Conservation (phyloP, 352 stramenopile species). For the Pythium volutum region DNA sequence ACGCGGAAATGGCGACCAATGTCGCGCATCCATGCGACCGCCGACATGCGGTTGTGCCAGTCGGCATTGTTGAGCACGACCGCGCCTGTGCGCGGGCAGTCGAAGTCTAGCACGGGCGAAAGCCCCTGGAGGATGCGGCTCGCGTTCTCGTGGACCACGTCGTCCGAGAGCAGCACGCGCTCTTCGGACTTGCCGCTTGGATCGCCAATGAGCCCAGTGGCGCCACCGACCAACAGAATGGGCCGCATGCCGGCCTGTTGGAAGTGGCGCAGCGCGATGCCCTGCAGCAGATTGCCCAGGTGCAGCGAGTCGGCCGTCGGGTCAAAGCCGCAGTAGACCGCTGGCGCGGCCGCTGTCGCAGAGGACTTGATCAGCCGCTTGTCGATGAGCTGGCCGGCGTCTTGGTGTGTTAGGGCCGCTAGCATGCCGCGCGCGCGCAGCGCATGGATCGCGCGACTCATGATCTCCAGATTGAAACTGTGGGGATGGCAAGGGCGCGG, state of each 20-base stretch:
- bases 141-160: constrained; percentile 90
- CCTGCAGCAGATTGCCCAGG: constrained; percentile 87
- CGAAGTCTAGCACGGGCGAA: constrained; percentile 94
- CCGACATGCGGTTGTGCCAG: constrained; percentile 94
- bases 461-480: constrained; percentile 18
- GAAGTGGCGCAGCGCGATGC: constrained; percentile 87
- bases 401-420: constrained; percentile 64
- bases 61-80: constrained; percentile 98
- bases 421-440: constrained; percentile 73
- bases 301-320: constrained; percentile 91
- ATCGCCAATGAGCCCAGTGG: constrained; percentile 95
- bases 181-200: constrained; percentile 98
- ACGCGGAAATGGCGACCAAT: constrained; percentile 97
- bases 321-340: constrained; percentile 90
- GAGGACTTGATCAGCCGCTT: constrained; percentile 28
- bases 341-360: constrained; percentile 31
- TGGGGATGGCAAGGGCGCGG: constrained; percentile 8
- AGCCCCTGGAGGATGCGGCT: constrained; percentile 90
- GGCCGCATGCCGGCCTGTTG: constrained; percentile 85
- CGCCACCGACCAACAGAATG: constrained; percentile 86
- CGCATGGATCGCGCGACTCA: constrained; percentile 66
- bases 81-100: constrained; percentile 82
- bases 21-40: constrained; percentile 97
- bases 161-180: constrained; percentile 93
- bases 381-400: constrained; percentile 55